Conservation (phyloP, 2,329 filamentous ascomycete genomes). For the Sporothrix humicola region DNA sequence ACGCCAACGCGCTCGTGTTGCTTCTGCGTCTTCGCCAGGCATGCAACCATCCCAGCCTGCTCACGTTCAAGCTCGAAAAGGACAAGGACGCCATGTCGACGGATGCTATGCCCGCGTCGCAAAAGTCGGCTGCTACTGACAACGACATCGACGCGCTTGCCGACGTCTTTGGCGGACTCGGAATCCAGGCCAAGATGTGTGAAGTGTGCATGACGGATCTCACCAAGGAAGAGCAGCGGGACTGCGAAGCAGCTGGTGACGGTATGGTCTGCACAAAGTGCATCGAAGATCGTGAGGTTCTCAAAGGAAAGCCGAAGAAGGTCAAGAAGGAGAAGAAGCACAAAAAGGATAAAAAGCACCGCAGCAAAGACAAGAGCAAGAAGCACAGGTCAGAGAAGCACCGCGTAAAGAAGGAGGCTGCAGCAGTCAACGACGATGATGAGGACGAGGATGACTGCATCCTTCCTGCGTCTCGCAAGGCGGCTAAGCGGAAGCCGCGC, state of each 20-base stretch:
- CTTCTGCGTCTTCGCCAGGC: constrained; percentile 89
- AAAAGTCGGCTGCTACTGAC: constrained; percentile 58
- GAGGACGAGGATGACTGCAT: constrained; percentile 43
- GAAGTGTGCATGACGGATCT: constrained; percentile 80
- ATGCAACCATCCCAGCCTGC: constrained; percentile 90
- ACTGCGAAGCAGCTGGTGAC: constrained; percentile 46
- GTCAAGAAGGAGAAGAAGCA: constrained; percentile 48
- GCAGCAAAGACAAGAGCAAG: constrained; percentile 41
- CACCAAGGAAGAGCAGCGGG: constrained; percentile 55
- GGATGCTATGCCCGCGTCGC: constrained; percentile 55
- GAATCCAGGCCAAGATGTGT: constrained; percentile 76
- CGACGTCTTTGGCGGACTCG: constrained; percentile 83
- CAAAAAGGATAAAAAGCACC: constrained; percentile 46
- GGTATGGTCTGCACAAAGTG: constrained; percentile 73
- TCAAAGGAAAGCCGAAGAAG: constrained; percentile 52
- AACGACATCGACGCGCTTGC: constrained; percentile 81
- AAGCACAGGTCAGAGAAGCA: constrained; percentile 48
- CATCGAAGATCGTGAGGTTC: constrained; percentile 71
- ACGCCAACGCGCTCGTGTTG: constrained; percentile 90
- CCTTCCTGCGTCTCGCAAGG: constrained; percentile 37
- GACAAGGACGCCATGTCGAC: constrained; percentile 84
- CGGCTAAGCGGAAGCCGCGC: constrained; percentile 47
- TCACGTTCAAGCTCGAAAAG: constrained; percentile 81
- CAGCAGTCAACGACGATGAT: constrained; percentile 48
- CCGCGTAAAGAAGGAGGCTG: constrained; percentile 45